Base-by-base conservation (phyloP, 192 early-diverging fungal genomes). In the Gorgonomyces haynaldii region DNA sequence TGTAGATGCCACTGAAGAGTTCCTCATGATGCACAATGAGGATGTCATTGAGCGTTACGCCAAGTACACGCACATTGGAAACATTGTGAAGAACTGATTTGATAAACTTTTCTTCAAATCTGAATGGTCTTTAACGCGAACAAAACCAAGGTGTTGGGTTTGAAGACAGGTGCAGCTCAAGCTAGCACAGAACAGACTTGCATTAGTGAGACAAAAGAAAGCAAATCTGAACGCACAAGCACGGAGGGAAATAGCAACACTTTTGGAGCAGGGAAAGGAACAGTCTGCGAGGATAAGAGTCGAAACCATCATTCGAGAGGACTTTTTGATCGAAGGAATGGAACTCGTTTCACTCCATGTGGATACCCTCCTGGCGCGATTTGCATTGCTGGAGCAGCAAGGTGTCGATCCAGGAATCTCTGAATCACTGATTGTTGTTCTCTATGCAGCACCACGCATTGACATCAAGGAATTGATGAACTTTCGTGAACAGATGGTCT, bases 261-360 rank as follows among this genome's bases (percentile, higher is more conserved):
- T 96, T 5, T 56, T 98, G 8, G 82, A 90, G 54, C 70, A 59
- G 42, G 83, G 82, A 55, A 98, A 96, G 45, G 73, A 73, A 28
- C 84, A 88, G 50, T 87, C 82, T 48, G 94, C 91, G 7, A 70
- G 83, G 16, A 85, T 94, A 23, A 65, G 88, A 43, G 88, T 78
- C 3, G 91, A 98, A 46, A 73, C 83, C 56, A 88, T 98, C 39
- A 98, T 98, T 44, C 81, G 92, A 13, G 91, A 96, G 46, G 94
- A 98, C 69, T 82, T 85, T 40, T 71, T 74, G 43, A 72, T 83
- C n/a, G 94, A 98, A 58, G 94, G 88, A 1, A 60, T 96, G 67
- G 94, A 98, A 58, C 85, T 93, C 27, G 63, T 96, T 28, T 88
- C 94, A 56, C 77, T 94, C 17, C 89, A 86, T 52, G 89, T 86